Evolutionary conservation across 306 rosid genomes (phyloP).

Genomic region (Quercus engelmannii): DNA sequence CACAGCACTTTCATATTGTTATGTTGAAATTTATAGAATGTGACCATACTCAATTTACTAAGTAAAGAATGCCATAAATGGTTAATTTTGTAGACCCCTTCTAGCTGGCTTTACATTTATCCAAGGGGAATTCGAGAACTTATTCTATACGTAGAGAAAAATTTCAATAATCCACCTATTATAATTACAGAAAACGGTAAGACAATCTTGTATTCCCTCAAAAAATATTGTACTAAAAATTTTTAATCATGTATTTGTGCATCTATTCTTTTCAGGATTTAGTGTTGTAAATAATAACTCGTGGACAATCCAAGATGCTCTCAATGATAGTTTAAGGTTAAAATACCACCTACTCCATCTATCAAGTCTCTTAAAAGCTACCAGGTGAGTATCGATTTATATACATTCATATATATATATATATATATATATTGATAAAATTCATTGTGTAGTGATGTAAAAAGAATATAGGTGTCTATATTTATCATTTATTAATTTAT

Average conservation of each 20-base stretch:
- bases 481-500: too few relatives aligned
- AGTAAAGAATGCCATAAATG: not conserved
- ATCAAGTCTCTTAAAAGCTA: constrained; percentile 35
- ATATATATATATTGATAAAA: too few relatives aligned
- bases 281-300: constrained; percentile 43
- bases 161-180: constrained; percentile 42
- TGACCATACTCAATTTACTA: not conserved
- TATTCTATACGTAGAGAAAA: constrained; percentile 16
- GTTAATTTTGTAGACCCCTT: constrained; percentile 39
- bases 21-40: not conserved
- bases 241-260: not conserved
- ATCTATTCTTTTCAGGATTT: constrained; percentile 28
- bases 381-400: constrained; percentile 35
- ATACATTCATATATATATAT: too few relatives aligned
- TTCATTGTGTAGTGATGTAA: too few relatives aligned
- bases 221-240: not conserved
- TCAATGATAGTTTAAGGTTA: constrained; percentile 43
- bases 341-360: constrained; percentile 47
- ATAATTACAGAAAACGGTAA: constrained; percentile 66
- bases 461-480: too few relatives aligned
- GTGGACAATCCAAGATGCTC: constrained; percentile 24
- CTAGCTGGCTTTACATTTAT: constrained; percentile 46
- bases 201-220: not conserved
- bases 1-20: not conserved
- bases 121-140: constrained; percentile 48